These are phyloP conservation scores for Pseudogymnoascus sp. DNA, from an alignment of 2,329 filamentous ascomycete genomes.

Conservation along the genomic window DNA sequence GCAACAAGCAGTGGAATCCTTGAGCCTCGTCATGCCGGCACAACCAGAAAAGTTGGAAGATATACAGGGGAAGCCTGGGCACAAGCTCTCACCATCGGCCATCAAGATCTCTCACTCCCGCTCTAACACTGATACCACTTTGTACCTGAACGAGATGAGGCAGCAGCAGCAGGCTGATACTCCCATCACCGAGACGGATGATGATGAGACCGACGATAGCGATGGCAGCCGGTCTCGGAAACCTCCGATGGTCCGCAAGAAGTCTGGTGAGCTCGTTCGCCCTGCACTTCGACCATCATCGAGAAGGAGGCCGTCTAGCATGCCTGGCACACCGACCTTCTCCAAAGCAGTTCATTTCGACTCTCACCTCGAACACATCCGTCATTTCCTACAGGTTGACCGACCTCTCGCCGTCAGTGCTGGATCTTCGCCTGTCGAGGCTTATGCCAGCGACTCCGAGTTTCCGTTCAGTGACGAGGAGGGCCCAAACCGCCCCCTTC, in stretches of 20 bases:
- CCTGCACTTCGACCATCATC: constrained; percentile 77
- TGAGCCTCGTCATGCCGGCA: constrained; percentile 30
- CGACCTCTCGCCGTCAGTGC: constrained; percentile 93
- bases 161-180: constrained; percentile 18
- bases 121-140: constrained; percentile 38
- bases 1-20: constrained; percentile 19
- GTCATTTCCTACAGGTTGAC: constrained; percentile 91
- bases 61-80: constrained; percentile 12
- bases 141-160: constrained; percentile 30
- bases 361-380: constrained; percentile 88
- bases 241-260: constrained; percentile 93
- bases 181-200: constrained; percentile 44
- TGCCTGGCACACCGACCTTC: constrained; percentile 94
- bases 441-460: constrained; percentile 77
- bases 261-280: constrained; percentile 92
- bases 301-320: constrained; percentile 77
- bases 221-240: constrained; percentile 56
- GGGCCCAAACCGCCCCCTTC: constrained; percentile 32
- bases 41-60: constrained; percentile 28
- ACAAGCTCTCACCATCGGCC: constrained; percentile 11
- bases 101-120: constrained; percentile 25
- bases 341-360: constrained; percentile 98
- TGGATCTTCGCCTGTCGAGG: constrained; percentile 82
- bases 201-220: constrained; percentile 48
- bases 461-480: constrained; percentile 69